Evolutionary conservation across 2,329 filamentous ascomycete genomes (phyloP).

Genomic region (Nigrograna mackinnonii): DNA sequence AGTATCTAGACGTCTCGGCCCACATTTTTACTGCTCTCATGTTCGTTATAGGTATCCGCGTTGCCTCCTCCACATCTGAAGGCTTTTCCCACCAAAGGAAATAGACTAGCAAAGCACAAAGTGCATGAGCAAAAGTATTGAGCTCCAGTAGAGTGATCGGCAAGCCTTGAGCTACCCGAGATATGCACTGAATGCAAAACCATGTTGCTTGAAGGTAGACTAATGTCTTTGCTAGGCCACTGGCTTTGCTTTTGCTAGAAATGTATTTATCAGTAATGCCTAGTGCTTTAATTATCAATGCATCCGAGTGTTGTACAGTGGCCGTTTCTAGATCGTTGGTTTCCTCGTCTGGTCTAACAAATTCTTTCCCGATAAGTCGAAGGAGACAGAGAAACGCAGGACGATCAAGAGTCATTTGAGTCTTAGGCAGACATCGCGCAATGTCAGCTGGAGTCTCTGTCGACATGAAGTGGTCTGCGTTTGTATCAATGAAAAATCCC

Average conservation of each 20-base stretch:
- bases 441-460: too few species aligned
- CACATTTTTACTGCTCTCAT: too few species aligned
- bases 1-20: too few species aligned
- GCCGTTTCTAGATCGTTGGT: too few species aligned
- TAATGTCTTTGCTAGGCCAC: constrained; percentile 18
- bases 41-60: too few species aligned
- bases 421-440: neutral
- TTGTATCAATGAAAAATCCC: constrained; percentile 7
- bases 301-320: too few species aligned
- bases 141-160: constrained; percentile 60
- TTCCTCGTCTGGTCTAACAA: constrained; percentile 5
- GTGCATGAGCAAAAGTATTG: constrained; percentile 58
- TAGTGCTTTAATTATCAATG: too few species aligned
- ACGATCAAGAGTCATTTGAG: constrained; percentile 1
- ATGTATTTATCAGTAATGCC: constrained; percentile 3
- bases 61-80: constrained; percentile 15
- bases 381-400: constrained; percentile 2
- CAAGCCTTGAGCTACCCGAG: constrained; percentile 12
- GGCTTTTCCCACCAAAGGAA: constrained; percentile 36
- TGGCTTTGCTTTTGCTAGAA: constrained; percentile 9
- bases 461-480: too few species aligned
- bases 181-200: constrained; percentile 27
- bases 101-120: constrained; percentile 32
- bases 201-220: constrained; percentile 26
- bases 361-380: neutral